These are phyloP conservation scores for Trichosporon sp. DNA, from an alignment of 1,284 basidiomycete species.

Conservation along the genomic window DNA sequence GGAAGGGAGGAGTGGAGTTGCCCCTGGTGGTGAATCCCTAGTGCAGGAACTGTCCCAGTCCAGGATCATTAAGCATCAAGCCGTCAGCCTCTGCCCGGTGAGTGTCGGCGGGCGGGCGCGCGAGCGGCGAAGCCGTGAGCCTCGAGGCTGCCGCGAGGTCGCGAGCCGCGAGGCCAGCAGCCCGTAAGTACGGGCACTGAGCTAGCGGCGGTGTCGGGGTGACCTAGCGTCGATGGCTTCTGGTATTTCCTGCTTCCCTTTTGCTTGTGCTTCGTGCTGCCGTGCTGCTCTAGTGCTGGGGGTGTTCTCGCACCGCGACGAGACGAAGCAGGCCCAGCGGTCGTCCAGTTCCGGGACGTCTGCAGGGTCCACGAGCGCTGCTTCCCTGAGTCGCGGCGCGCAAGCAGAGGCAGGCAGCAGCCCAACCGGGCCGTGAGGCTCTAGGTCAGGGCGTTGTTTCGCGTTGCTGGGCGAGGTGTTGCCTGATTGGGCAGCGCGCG, in stretches of 20 bases:
- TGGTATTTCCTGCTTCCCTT: too few relatives aligned
- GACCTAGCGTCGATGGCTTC: too few relatives aligned
- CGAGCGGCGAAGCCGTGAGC: neutral
- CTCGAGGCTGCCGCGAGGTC: too few relatives aligned
- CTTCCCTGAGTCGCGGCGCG: neutral
- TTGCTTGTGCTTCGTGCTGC: too few relatives aligned
- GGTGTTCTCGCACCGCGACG: neutral
- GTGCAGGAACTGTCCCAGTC: neutral
- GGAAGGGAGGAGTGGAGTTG: neutral
- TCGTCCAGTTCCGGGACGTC: neutral
- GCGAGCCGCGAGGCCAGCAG: too few relatives aligned
- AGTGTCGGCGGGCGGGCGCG: neutral
- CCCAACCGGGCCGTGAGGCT: neutral
- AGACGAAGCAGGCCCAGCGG: neutral
- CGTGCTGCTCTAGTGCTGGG: too few relatives aligned
- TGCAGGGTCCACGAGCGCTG: neutral
- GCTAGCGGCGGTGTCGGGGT: too few relatives aligned
- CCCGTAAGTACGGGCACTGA: too few relatives aligned
- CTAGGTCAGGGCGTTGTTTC: neutral
- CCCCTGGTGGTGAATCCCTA: neutral
- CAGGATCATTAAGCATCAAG: constrained; percentile 1
- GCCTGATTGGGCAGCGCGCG: neutral
- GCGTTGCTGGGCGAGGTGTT: neutral
- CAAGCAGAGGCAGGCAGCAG: neutral
- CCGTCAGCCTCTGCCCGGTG: neutral